Conservation (phyloP, 345 rosid genomes). For the Psidium friedrichsthalianum region DNA sequence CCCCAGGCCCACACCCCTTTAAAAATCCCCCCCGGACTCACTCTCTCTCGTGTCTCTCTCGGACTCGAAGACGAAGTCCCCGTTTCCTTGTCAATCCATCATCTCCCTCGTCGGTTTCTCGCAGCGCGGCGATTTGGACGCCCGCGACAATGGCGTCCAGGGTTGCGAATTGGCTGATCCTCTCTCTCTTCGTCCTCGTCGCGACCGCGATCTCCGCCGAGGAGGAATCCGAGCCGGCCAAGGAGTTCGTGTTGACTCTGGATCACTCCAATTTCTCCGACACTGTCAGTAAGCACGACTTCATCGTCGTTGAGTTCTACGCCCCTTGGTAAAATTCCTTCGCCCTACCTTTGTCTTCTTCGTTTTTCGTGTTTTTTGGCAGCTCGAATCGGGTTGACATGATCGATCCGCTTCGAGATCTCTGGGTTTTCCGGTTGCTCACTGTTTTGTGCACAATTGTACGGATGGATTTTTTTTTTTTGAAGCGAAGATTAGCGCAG, state of each 20-base stretch:
- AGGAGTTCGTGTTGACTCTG: slow-evolving; percentile 76
- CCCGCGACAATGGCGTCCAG: slow-evolving; percentile 28
- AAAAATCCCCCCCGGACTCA: not conserved
- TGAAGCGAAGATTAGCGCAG: not conserved
- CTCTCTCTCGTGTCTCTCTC: not conserved
- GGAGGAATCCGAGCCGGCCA: slow-evolving; percentile 36
- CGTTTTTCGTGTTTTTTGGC: not conserved
- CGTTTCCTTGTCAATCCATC: not conserved
- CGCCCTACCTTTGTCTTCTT: not conserved
- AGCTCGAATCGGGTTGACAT: not conserved
- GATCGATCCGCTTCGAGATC: slow-evolving; percentile 2
- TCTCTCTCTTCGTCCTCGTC: slow-evolving; percentile 22
- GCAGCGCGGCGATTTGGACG: not conserved
- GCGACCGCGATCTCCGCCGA: slow-evolving; percentile 17
- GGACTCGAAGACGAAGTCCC: not conserved
- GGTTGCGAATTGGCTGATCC: slow-evolving; percentile 19
- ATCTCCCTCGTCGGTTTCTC: not conserved
- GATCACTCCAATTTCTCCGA: slow-evolving; percentile 88
- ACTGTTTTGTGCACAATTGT: not conserved
- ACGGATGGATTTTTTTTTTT: rapidly evolving
- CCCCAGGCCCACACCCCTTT: not conserved
- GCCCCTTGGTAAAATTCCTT: slow-evolving; percentile 65
- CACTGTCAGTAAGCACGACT: slow-evolving; percentile 57
- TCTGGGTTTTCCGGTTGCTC: not conserved
- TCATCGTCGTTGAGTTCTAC: slow-evolving; percentile 92